Evolutionary conservation across 768 basidiomycete genomes (phyloP).

Genomic region (Termitomyces titanicus): DNA sequence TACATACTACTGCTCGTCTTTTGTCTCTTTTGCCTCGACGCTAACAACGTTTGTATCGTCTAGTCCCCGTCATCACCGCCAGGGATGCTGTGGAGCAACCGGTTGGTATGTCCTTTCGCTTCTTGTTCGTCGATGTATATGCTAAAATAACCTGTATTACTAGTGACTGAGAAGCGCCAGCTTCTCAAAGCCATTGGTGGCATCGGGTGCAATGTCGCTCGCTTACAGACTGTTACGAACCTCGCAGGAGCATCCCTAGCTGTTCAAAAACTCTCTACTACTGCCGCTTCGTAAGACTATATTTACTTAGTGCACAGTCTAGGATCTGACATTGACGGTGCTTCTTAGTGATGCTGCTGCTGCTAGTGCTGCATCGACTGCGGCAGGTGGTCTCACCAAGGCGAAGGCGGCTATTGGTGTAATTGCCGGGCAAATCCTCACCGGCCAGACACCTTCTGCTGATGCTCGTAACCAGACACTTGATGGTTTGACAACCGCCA

Average conservation of each 20-base stretch:
- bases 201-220: slow-evolving; percentile 15
- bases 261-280: slow-evolving; percentile 9
- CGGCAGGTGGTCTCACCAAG: slow-evolving; percentile 17
- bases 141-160: background rate
- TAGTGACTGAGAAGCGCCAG: slow-evolving; percentile 11
- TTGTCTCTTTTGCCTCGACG: background rate
- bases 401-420: slow-evolving; percentile 20
- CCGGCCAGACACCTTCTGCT: slow-evolving; percentile 18
- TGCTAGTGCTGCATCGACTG: slow-evolving; percentile 17
- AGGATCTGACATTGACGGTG: background rate
- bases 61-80: background rate
- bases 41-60: background rate
- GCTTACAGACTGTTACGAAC: slow-evolving; percentile 11
- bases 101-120: background rate
- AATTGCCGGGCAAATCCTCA: slow-evolving; percentile 21
- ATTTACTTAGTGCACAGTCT: too few species aligned
- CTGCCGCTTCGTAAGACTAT: slow-evolving; percentile 16
- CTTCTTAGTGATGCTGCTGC: slow-evolving; percentile 18
- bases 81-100: background rate
- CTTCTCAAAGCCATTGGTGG: slow-evolving; percentile 12
- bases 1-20: background rate
- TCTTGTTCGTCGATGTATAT: background rate
- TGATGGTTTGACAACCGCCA: slow-evolving; percentile 18
- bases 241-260: slow-evolving; percentile 12
- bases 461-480: slow-evolving; percentile 19